These are phyloP conservation scores for Tremellales sp. DNA, from an alignment of 1,284 basidiomycete species.

Conservation along the genomic window DNA sequence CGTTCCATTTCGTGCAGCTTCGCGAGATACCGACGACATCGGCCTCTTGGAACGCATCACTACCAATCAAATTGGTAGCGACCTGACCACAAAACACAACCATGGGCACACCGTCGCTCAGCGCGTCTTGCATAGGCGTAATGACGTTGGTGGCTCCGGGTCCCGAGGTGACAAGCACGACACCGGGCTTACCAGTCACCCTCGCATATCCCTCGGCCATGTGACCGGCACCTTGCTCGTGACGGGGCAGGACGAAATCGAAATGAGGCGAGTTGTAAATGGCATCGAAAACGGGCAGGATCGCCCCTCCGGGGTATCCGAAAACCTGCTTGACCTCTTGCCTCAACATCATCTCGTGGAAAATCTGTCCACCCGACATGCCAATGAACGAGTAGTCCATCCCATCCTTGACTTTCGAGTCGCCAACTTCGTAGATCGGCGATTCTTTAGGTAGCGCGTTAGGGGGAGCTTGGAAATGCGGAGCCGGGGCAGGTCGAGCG, in stretches of 20 bases:
- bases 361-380: conserved; percentile 92
- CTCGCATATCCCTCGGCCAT: conserved; percentile 99
- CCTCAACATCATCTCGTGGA: conserved; percentile 99
- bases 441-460: conserved; percentile 31
- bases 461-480: conserved; percentile 43
- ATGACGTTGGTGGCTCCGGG: conserved; percentile 97
- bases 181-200: conserved; percentile 94
- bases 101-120: conserved; percentile 90
- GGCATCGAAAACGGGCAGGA: conserved; percentile 97
- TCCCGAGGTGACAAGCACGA: conserved; percentile 95
- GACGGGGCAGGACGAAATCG: conserved; percentile 90
- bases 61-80: conserved; percentile 94
- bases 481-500: conserved; percentile 49
- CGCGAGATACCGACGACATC: conserved; percentile 94
- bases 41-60: conserved; percentile 97
- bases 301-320: conserved; percentile 96
- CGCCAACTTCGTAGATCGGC: conserved; percentile 19
- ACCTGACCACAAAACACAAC: conserved; percentile 97
- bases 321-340: conserved; percentile 96
- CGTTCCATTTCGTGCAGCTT: conserved; percentile 99
- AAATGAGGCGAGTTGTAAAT: conserved; percentile 96
- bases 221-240: conserved; percentile 97
- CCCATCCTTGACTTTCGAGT: conserved; percentile 27
- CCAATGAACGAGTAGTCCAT: conserved; percentile 67
- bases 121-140: conserved; percentile 96